Percentiles rank a stretch among this genome's conserved stretches.
Evolutionary conservation across 73 alveolate genomes (phyloP).

Genomic region (Paramecium pentaurelia): DNA sequence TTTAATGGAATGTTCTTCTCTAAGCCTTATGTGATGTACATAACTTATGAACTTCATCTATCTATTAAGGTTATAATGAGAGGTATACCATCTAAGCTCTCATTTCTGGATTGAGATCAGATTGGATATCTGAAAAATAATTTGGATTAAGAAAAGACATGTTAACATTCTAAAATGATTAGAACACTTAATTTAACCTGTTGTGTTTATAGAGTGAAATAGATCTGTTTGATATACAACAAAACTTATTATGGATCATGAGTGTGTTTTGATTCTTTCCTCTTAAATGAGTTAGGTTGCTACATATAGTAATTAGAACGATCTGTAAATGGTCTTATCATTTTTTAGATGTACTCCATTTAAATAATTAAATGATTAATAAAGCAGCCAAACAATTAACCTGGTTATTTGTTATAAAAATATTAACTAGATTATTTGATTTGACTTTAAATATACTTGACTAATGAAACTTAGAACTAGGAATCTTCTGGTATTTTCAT

Average conservation of each 20-base stretch:
- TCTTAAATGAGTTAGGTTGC: not conserved
- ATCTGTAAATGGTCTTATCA: not conserved
- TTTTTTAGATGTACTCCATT: not conserved
- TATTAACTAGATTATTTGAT: not conserved
- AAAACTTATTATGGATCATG: conserved; percentile 18
- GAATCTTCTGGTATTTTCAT: not conserved
- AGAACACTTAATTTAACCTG: not conserved
- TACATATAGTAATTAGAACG: not conserved
- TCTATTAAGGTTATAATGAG: not conserved
- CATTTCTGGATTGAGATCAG: not conserved
- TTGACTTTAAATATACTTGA: too few species aligned
- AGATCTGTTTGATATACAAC: not conserved
- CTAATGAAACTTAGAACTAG: not conserved
- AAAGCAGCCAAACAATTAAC: not conserved
- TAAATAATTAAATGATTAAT: not conserved
- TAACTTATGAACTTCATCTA: not conserved
- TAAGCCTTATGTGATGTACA: not conserved
- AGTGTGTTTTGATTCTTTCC: not conserved
- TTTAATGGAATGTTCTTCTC: not conserved
- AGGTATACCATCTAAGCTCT: not conserved
- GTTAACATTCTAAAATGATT: not conserved
- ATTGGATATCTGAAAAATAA: not conserved
- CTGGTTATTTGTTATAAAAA: not conserved
- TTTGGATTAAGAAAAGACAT: conserved; percentile 2
- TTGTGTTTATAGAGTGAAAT: not conserved